phyloP scores from a whole-genome alignment of 768 basidiomycete species.

The Tylopilus balloui region DNA sequence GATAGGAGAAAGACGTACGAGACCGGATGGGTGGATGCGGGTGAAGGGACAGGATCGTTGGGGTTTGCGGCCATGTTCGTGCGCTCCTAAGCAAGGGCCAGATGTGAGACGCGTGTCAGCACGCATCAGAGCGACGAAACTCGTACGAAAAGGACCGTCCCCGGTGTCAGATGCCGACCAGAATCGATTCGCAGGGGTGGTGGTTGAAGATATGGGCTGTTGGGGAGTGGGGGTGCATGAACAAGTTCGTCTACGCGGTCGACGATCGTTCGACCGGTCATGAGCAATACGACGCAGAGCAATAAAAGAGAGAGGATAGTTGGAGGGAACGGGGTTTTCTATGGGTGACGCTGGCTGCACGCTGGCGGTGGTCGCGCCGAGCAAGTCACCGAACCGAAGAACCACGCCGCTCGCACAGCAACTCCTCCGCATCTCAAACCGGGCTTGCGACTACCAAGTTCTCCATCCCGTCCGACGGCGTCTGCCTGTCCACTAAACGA shows the following conservation, averaged over 20 bases:
- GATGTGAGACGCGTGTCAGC: neutral
- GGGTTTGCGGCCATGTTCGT: slow-evolving; percentile 15
- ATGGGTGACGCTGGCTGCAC: neutral
- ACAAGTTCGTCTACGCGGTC: slow-evolving; percentile 24
- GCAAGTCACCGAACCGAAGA: neutral
- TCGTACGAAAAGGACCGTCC: slow-evolving; percentile 13
- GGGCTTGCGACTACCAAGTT: no score
- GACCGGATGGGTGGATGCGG: slow-evolving; percentile 1
- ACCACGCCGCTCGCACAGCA: slow-evolving; percentile 5
- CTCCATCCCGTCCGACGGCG: no score
- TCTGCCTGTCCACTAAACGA: neutral
- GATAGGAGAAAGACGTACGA: slow-evolving; percentile 21
- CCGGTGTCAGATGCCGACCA: slow-evolving; percentile 1
- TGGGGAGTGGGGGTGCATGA: slow-evolving; percentile 7
- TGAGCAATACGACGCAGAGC: slow-evolving; percentile 12
- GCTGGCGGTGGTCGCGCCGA: neutral
- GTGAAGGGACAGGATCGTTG: slow-evolving; percentile 4
- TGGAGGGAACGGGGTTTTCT: slow-evolving; percentile 10
- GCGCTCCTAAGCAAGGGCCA: slow-evolving; percentile 15
- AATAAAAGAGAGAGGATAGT: slow-evolving; percentile 19
- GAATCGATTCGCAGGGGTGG: slow-evolving; percentile 16
- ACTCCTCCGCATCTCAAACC: neutral
- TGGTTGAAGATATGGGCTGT: slow-evolving; percentile 6
- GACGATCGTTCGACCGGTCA: slow-evolving; percentile 27
- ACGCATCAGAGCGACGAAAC: neutral